Base-by-base conservation (phyloP, 208 protist genomes). In the Trypanosoma conorhini region DNA sequence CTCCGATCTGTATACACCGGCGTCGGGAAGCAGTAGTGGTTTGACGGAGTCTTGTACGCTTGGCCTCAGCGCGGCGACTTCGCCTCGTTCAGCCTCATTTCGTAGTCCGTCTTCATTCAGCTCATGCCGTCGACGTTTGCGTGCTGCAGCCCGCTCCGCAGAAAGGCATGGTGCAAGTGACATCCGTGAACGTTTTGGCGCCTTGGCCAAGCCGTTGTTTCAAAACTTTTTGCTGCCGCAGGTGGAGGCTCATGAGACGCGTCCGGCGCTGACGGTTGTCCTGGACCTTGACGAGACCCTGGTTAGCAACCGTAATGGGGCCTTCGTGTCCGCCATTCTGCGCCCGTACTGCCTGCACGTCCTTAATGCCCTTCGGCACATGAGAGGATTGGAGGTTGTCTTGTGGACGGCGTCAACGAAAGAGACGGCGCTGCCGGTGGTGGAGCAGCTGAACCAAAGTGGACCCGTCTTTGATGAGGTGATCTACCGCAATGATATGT, bases 281-380 rank as follows among this genome's bases (percentile, higher is more conserved):
- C 69, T 96, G 22, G 94, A 98, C 79, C 82, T 98, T 24, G 94
- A 98, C 68, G 94, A 98, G 74, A 98, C 94, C 26, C 86, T 98
- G 15, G 92, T 98, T 0, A 89, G 81, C 71, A 98, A 98, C 79
- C 89, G 94, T 44, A 80, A 87, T 48, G 24, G 65, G 5, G 77
- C 76, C 51, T 62, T 79, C 33, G 76, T 78, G 5, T 76, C 65
- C 17, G 89, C 93, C 44, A 88, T 94, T 65, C 66, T 95, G 19
- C 87, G 94, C 5, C 90, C 92, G 21, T 98, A 95, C 79, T 86
- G 81, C 71, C 74, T 96, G 33, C 90, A 95, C 62, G 78, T 97
- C 54, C 76, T 97, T 22, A 88, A 97, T 51, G 88, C 90, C 1
- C 79, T 98, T 50, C 88, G 82, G 0, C 83, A 95, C 75, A 93